Evolutionary conservation across 192 early-diverging fungal species (phyloP).

Genomic region (Backusella tuberculispora): DNA sequence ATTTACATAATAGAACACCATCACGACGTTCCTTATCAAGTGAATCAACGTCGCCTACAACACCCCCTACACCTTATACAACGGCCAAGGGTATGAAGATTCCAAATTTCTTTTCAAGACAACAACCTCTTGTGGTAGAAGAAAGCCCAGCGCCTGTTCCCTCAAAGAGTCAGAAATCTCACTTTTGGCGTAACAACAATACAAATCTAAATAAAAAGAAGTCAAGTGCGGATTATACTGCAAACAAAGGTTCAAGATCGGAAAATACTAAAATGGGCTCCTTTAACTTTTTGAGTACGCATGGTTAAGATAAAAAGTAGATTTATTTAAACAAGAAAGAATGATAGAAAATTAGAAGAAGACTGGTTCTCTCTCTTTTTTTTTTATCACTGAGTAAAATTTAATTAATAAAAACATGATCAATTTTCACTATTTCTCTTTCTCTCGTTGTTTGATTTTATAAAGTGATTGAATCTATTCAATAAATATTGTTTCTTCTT

Average conservation of each 20-base stretch:
- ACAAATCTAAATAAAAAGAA: neutral
- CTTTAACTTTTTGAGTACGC: neutral
- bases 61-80: neutral
- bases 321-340: neutral
- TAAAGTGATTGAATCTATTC: no score
- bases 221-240: neutral
- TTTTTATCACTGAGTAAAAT: neutral
- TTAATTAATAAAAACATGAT: neutral
- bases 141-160: neutral
- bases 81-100: neutral
- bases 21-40: neutral
- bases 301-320: neutral
- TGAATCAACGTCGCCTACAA: neutral
- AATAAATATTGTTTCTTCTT: neutral
- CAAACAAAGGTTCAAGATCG: constrained; percentile 8
- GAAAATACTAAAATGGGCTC: neutral
- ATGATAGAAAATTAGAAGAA: neutral
- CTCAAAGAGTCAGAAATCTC: neutral
- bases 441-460: neutral
- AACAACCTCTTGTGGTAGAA: neutral
- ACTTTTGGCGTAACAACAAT: constrained; percentile 14
- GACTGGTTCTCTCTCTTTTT: neutral
- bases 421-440: neutral
- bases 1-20: neutral
- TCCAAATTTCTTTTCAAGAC: constrained; percentile 2